These are phyloP conservation scores for Pezicula neosporulosa DNA, from an alignment of 2,329 filamentous ascomycete species.

Conservation along the genomic window DNA sequence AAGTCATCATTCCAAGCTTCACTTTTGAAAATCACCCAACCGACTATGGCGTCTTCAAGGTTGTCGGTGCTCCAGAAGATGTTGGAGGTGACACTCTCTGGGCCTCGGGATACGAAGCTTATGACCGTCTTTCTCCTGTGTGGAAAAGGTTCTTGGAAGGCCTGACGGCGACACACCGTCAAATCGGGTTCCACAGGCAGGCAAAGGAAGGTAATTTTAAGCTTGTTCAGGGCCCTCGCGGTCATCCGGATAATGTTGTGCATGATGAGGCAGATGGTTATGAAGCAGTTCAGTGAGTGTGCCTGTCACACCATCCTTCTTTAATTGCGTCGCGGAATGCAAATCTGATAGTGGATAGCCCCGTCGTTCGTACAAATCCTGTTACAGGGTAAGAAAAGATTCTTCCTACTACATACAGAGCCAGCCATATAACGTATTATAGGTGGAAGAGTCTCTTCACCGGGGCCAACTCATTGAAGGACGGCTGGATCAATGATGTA, in stretches of 20 bases:
- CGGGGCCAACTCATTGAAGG: slow-evolving; percentile 44
- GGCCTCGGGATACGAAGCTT: slow-evolving; percentile 29
- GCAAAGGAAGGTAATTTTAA: too few relatives aligned
- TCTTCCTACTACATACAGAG: background rate
- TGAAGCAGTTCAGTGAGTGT: slow-evolving; percentile 13
- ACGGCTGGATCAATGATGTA: slow-evolving; percentile 47
- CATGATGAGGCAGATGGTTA: too few relatives aligned
- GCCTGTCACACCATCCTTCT: too few relatives aligned
- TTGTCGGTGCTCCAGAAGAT: slow-evolving; percentile 36
- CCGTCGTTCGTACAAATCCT: slow-evolving; percentile 27
- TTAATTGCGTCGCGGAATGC: too few relatives aligned
- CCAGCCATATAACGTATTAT: background rate
- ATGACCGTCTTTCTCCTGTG: slow-evolving; percentile 3
- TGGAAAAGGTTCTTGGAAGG: slow-evolving; percentile 2
- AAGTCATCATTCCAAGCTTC: slow-evolving; percentile 23
- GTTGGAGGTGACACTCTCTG: slow-evolving; percentile 42
- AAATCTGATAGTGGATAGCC: slow-evolving; percentile 16
- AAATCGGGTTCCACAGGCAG: background rate
- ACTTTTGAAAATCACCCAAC: slow-evolving; percentile 42
- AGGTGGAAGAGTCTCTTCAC: slow-evolving; percentile 2
- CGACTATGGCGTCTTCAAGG: slow-evolving; percentile 42
- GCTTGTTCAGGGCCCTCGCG: slow-evolving; percentile 37
- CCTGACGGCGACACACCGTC: slow-evolving; percentile 2
- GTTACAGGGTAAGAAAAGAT: slow-evolving; percentile 29
- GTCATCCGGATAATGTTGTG: slow-evolving; percentile 32